These are phyloP conservation scores for Candida sphagnicola DNA, from an alignment of 805 yeast species.

Conservation along the genomic window DNA sequence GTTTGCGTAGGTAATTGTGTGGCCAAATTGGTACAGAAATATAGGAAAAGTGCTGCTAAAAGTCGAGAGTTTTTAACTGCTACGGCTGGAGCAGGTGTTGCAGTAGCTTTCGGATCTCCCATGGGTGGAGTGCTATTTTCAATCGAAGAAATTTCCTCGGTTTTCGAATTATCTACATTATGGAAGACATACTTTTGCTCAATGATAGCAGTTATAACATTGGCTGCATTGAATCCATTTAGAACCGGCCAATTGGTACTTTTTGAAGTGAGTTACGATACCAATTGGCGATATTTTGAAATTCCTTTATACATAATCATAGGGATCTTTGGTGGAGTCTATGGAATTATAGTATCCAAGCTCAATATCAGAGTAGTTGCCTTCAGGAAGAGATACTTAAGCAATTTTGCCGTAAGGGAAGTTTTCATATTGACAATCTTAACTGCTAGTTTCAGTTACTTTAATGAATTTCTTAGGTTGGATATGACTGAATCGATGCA, in stretches of 20 bases:
- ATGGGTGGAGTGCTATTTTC: constrained; percentile 95
- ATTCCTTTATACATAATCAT: constrained; percentile 72
- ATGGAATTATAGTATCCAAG: constrained; percentile 74
- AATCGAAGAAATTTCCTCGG: constrained; percentile 81
- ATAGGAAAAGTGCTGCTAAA: constrained; percentile 42
- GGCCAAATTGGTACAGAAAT: constrained; percentile 48
- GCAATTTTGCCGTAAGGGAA: constrained; percentile 61
- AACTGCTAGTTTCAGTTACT: constrained; percentile 76
- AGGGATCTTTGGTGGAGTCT: constrained; percentile 89
- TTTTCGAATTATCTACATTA: constrained; percentile 71
- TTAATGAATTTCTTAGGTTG: constrained; percentile 70
- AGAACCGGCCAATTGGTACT: constrained; percentile 91
- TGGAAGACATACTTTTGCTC: constrained; percentile 94
- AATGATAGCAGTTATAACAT: constrained; percentile 75
- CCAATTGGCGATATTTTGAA: constrained; percentile 83
- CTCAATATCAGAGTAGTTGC: constrained; percentile 73
- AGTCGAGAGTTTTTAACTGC: constrained; percentile 72
- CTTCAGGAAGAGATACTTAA: constrained; percentile 69
- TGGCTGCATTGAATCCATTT: constrained; percentile 84
- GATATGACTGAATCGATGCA: constrained; percentile 98
- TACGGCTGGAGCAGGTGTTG: constrained; percentile 96
- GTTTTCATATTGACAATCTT: constrained; percentile 61
- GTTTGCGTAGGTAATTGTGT: constrained; percentile 90
- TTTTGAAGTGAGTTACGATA: constrained; percentile 86
- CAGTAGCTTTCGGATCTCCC: constrained; percentile 96